phyloP scores from a whole-genome alignment of 1,139 yeast genomes.

The Kurtzmaniella quercitrusa region DNA sequence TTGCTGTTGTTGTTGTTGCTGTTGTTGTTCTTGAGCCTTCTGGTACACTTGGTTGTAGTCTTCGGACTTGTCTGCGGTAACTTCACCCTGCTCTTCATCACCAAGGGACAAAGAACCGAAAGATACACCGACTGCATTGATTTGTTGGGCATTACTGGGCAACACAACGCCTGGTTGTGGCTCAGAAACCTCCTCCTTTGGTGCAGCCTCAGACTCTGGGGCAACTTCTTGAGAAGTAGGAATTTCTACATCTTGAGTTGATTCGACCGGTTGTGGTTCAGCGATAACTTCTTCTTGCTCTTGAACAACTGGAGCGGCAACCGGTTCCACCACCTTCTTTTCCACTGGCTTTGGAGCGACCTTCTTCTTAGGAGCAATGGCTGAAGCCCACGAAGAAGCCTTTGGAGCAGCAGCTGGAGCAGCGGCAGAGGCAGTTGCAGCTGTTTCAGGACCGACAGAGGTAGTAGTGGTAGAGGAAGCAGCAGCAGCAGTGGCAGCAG shows the following conservation, averaged over 20 bases:
- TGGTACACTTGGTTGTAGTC: constrained; percentile 18
- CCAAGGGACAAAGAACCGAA: constrained; percentile 61
- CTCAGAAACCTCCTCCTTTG: constrained; percentile 12
- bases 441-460: constrained; percentile 10
- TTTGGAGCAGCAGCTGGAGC: constrained; percentile 22
- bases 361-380: constrained; percentile 49
- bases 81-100: constrained; percentile 32
- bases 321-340: constrained; percentile 11
- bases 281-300: constrained; percentile 9
- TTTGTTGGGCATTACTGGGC: constrained; percentile 50
- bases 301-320: constrained; percentile 7
- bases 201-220: constrained; percentile 10
- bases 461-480: constrained; percentile 9
- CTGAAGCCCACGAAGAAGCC: constrained; percentile 54
- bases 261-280: constrained; percentile 10
- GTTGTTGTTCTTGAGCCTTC: constrained; percentile 13
- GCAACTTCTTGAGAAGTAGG: constrained; percentile 11
- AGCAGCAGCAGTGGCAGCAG: constrained; percentile 17
- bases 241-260: constrained; percentile 11
- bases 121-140: constrained; percentile 61
- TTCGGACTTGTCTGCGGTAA: background rate
- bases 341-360: constrained; percentile 22
- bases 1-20: constrained; percentile 15
- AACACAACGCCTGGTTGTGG: constrained; percentile 58
- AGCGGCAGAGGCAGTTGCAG: constrained; percentile 20